Evolutionary conservation across 805 yeast species (phyloP).

Genomic region (Ogataea paraovalis): DNA sequence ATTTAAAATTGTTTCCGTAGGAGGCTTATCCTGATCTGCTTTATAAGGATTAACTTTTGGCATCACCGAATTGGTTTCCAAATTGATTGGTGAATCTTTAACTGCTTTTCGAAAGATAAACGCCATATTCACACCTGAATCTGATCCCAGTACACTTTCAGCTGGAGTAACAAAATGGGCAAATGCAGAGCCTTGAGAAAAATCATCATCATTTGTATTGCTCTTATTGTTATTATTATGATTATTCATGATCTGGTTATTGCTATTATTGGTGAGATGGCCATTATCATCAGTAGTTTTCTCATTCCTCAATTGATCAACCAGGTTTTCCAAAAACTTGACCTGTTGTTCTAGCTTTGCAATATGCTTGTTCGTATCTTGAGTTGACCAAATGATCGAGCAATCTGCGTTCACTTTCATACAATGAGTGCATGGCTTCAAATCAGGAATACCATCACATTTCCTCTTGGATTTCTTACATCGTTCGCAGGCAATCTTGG

Average conservation of each 20-base stretch:
- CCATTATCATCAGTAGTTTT: not conserved
- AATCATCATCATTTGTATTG: not conserved
- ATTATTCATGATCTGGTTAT: not conserved
- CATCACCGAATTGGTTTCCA: not conserved
- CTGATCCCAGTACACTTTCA: constrained; percentile 1
- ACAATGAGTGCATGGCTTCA: constrained; percentile 15
- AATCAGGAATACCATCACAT: constrained; percentile 23
- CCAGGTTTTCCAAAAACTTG: constrained; percentile 10
- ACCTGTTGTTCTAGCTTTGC: constrained; percentile 16
- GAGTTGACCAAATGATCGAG: constrained; percentile 9
- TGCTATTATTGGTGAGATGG: not conserved
- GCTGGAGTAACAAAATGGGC: not conserved
- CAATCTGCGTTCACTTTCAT: constrained; percentile 13
- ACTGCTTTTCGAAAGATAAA: constrained; percentile 12
- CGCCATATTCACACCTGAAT: constrained; percentile 10
- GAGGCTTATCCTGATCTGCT: not conserved
- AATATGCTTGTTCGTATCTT: constrained; percentile 13
- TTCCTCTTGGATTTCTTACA: constrained; percentile 20
- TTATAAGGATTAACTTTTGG: constrained; percentile 1
- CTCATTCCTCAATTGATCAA: not conserved
- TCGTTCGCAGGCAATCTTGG: constrained; percentile 18
- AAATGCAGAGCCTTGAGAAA: not conserved
- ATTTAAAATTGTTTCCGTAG: constrained; percentile 3
- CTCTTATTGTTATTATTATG: not conserved
- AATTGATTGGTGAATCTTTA: constrained; percentile 8